These are phyloP conservation scores for Boletus nobilissimus DNA, from an alignment of 1,284 basidiomycete genomes.

Conservation along the genomic window DNA sequence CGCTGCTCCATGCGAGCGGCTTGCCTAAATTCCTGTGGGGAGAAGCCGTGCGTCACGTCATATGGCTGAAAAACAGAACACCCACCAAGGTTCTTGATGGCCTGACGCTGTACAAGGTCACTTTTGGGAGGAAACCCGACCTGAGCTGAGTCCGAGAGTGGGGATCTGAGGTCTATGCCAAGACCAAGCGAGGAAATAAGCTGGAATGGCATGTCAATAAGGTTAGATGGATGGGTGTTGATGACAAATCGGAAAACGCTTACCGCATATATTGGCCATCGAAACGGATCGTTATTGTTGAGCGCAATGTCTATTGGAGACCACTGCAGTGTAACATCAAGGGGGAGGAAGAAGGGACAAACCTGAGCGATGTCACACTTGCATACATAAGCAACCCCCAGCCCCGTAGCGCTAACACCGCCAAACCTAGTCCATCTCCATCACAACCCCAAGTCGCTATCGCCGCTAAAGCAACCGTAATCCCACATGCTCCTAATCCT, in stretches of 20 bases:
- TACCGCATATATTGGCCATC: not conserved
- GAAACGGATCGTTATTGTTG: not conserved
- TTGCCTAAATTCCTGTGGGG: conserved; percentile 20
- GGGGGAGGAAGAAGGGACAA: not conserved
- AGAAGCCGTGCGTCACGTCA: not conserved
- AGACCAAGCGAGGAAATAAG: not conserved
- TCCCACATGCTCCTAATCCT: not conserved
- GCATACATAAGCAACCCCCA: not conserved
- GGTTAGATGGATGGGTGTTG: not conserved
- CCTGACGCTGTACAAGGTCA: rapidly evolving
- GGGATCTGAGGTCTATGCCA: not conserved
- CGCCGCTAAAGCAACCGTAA: not conserved
- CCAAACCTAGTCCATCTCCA: not conserved
- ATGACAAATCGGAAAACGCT: not conserved
- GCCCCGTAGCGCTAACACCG: not conserved
- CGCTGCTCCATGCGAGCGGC: conserved; percentile 5
- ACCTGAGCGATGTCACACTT: not conserved
- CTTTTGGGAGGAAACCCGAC: rapidly evolving
- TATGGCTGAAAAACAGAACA: not conserved
- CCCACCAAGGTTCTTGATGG: not conserved
- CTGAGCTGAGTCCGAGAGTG: not conserved
- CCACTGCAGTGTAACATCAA: not conserved
- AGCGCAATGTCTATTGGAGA: not conserved
- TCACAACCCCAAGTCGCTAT: not conserved
- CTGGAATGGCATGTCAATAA: not conserved